Evolutionary conservation across 2,329 filamentous ascomycete genomes (phyloP), one percentile per base, ranked within the genome.

Genomic region (Epichloe typhina): DNA sequence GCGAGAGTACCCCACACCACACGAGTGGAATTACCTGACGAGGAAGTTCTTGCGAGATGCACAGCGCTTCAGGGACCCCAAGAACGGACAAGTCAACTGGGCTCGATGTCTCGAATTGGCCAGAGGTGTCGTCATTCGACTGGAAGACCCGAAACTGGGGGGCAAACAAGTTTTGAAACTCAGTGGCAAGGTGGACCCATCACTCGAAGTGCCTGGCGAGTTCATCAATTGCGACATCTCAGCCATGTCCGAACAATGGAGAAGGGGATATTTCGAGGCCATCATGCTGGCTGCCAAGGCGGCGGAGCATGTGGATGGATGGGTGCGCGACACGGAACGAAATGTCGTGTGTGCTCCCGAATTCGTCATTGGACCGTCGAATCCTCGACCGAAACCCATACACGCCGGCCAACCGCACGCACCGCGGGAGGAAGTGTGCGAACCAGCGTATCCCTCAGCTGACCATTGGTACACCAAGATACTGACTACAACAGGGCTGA

Each of bases 391-490:
- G 1, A 79, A 76, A 57, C 87, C 88, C 0, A 75, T 89, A 40
- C 82, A 84, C 0, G 74, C 78, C 1, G 81, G 81, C 12, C 75
- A 78, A 51, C 72, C 72, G 49, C 72, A 74, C 51, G 76, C 84
- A 1, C 84, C 88, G 0, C 75, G 71, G 11, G 88, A 93, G 62
- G 82, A 91, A 61, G 75, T 96, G 61, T 89, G 86, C 63, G 79
- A 80, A 51, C 69, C 75, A 6, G 80, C 84, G 2, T 90, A 81
- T 53, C 79, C 81, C 4, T 64, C 77, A 0, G 87, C 91, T 0
- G 85, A 93, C 59, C 76, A 73, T 13, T 88, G 82, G 61, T 97
- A 97, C 63, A 77, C 86, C 66, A 86, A 86, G 61, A 82, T 96
- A 46, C 68, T 96, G 50, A 88, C 83, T 6, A 91, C 87, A 0